Percentiles rank a stretch among this genome's conserved stretches.
Evolutionary conservation across 495 filamentous ascomycete genomes (phyloP).

Genomic region (Talaromyces borbonicus): DNA sequence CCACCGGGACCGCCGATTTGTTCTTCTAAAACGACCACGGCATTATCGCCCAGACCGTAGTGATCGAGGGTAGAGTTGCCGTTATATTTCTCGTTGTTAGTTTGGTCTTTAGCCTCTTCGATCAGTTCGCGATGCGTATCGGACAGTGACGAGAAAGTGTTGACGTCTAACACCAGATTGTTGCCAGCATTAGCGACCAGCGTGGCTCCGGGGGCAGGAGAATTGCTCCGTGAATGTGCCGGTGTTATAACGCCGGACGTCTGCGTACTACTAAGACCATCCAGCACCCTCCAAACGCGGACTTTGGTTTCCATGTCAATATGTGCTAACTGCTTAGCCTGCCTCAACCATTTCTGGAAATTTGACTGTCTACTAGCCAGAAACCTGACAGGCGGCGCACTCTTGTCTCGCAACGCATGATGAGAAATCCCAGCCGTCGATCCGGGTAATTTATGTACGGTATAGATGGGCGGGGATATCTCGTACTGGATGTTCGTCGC

Average conservation of each 20-base stretch:
- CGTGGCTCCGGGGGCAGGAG: slow-evolving; percentile 33
- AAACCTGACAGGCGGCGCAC: slow-evolving; percentile 45
- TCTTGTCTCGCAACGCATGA: slow-evolving; percentile 50
- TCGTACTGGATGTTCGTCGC: slow-evolving; percentile 68
- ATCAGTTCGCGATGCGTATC: slow-evolving; percentile 63
- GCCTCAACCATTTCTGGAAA: slow-evolving; percentile 63
- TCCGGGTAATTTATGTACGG: slow-evolving; percentile 66
- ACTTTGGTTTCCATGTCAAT: slow-evolving; percentile 64
- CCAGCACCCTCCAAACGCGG: slow-evolving; percentile 65
- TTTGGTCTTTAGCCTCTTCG: slow-evolving; percentile 57
- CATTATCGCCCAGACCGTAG: slow-evolving; percentile 55
- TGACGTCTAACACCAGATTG: slow-evolving; percentile 62
- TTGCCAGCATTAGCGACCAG: slow-evolving; percentile 44
- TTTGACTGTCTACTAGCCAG: slow-evolving; percentile 57
- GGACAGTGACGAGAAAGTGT: slow-evolving; percentile 57
- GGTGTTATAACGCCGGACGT: slow-evolving; percentile 45
- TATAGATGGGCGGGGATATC: slow-evolving; percentile 76
- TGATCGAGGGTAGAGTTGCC: slow-evolving; percentile 51
- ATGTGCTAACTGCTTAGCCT: slow-evolving; percentile 53
- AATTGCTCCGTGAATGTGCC: slow-evolving; percentile 46
- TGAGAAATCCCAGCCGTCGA: slow-evolving; percentile 43
- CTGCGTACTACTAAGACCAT: slow-evolving; percentile 30
- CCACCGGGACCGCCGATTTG: slow-evolving; percentile 42
- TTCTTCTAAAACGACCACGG: slow-evolving; percentile 72
- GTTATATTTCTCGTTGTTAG: slow-evolving; percentile 68